Percentiles rank a stretch among this genome's conserved stretches.
These are phyloP conservation scores for Pochonia chlamydosporia DNA, from an alignment of 2,329 filamentous ascomycete genomes.

Conservation along the genomic window DNA sequence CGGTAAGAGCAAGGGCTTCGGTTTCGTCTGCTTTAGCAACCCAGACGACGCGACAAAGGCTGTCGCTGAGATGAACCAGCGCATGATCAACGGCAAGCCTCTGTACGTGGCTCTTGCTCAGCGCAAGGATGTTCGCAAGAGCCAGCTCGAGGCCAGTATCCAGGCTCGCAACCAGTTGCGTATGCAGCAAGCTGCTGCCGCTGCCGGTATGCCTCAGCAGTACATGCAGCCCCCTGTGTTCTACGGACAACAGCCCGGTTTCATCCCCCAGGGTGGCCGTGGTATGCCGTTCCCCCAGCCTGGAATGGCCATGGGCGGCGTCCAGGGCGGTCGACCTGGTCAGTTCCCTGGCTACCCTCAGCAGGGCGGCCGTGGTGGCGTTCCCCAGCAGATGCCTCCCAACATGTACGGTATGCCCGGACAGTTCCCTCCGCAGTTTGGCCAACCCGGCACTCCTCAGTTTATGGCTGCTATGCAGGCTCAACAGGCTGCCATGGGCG, in stretches of 20 bases:
- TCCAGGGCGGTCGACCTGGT: constrained; percentile 75
- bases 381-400: constrained; percentile 81
- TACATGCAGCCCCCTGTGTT: constrained; percentile 90
- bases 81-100: constrained; percentile 95
- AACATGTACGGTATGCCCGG: constrained; percentile 78
- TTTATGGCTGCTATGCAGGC: constrained; percentile 78
- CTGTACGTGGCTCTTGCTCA: constrained; percentile 96
- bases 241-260: constrained; percentile 75
- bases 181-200: constrained; percentile 94
- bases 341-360: constrained; percentile 84
- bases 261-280: constrained; percentile 59
- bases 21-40: constrained; percentile 99
- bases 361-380: constrained; percentile 80
- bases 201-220: constrained; percentile 80
- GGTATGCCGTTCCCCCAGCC: constrained; percentile 62
- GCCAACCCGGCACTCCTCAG: constrained; percentile 72
- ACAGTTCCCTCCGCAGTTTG: constrained; percentile 76
- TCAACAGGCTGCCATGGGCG: constrained; percentile 54
- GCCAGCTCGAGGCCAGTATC: constrained; percentile 97
- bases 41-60: constrained; percentile 98
- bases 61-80: constrained; percentile 99
- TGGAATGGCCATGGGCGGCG: constrained; percentile 61
- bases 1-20: constrained; percentile 99
- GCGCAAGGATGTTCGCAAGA: constrained; percentile 99
- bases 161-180: constrained; percentile 97